Base-by-base conservation (phyloP, 495 filamentous ascomycete species). In the Annulohypoxylon moriforme region DNA sequence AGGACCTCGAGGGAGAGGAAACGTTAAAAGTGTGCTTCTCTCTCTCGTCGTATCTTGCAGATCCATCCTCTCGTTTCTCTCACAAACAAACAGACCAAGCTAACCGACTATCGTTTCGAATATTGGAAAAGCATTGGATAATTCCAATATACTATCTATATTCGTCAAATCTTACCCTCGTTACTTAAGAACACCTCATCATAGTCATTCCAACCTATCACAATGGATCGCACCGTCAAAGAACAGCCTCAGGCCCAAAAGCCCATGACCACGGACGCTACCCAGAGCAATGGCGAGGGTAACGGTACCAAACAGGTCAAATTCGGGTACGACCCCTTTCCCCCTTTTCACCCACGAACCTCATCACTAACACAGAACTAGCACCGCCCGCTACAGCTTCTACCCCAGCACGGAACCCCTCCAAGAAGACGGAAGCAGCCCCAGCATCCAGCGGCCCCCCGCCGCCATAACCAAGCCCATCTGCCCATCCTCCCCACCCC, bases 251-350 rank as follows among this genome's bases (percentile, higher is more conserved):
- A 50, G 7, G 50, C 59, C 22, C 59, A 69, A 7, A 6, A 27
- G 5, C 67, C 67, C 16, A 69, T 69, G 67, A 40, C 8, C 14
- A 40, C 66, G 8, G 27, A 31, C 3, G 3, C 44, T 40, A 0
- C 18, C 14, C 31, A 13, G 22, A 29, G 20, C 22, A 31, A 8
- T 18, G 2, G 8, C 22, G 16, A 49, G n/a, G 29, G 18, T 16
- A 33, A 31, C 33, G 24, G 18, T 18, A 18, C 3, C 36, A 24
- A 11, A n/a, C 20, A 46, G 13, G 13, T 29, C 24, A 16, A 11
- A 4, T 31, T 58, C 55, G 22, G 34, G 55, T 58, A 58, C 22
- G 33, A 40, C 4, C 33, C 29, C 25, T 55, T 4, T 8, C 33
- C 40, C 40, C 40, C 40, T 44, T 44, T 52, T 10, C 13, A 4